Percentiles rank a stretch among this genome's conserved stretches.
Conservation (phyloP, 345 rosid genomes). For the Bruguiera sexangula region DNA sequence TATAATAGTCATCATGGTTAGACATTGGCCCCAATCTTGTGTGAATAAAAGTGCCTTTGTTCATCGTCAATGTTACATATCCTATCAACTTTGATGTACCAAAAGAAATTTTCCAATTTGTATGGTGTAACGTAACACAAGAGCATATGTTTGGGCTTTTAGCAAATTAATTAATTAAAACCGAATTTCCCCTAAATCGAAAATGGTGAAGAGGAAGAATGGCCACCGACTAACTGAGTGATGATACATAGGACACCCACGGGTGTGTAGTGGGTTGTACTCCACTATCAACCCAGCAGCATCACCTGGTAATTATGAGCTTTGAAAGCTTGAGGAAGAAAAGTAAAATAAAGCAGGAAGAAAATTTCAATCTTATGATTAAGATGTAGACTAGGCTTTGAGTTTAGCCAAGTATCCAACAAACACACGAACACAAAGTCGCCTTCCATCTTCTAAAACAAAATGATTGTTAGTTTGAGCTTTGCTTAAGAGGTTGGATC, state of each 20-base stretch:
- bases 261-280: slow-evolving; percentile 38
- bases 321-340: slow-evolving; percentile 37
- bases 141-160: not conserved
- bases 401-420: slow-evolving; percentile 39
- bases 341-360: slow-evolving; percentile 20
- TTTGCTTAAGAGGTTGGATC: slow-evolving; percentile 34
- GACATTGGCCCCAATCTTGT: slow-evolving; percentile 4
- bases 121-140: not conserved
- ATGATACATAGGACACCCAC: slow-evolving; percentile 34
- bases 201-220: slow-evolving; percentile 3
- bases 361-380: slow-evolving; percentile 30
- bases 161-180: not conserved
- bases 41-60: slow-evolving; percentile 4
- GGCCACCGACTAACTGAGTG: slow-evolving; percentile 15
- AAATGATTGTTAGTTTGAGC: slow-evolving; percentile 39
- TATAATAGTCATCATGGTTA: slow-evolving; percentile 13
- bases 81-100: too few species aligned
- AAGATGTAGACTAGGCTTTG: slow-evolving; percentile 35
- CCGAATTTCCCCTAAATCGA: not conserved
- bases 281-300: slow-evolving; percentile 19
- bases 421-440: slow-evolving; percentile 21
- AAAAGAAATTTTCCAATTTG: not conserved
- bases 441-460: slow-evolving; percentile 44
- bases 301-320: slow-evolving; percentile 32
- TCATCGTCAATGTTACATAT: not conserved